Conservation (phyloP, 2,329 filamentous ascomycete genomes). For the Didymella sp. region DNA sequence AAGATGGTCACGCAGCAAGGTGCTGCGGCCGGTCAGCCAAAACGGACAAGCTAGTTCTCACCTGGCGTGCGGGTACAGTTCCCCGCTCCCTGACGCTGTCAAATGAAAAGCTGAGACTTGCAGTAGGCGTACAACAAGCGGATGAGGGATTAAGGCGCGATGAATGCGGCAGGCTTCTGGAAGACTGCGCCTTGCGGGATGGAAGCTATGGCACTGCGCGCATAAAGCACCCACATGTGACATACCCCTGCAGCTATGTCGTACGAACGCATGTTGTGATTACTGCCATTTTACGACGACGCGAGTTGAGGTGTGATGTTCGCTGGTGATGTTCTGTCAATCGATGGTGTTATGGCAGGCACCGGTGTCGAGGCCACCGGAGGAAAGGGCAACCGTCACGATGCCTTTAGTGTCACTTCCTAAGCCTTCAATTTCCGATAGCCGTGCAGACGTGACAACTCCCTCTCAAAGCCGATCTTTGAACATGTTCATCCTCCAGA, state of each 20-base stretch:
- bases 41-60: constrained; percentile 11
- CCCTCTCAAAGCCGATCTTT: background rate
- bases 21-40: constrained; percentile 18
- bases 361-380: constrained; percentile 4
- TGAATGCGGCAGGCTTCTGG: constrained; percentile 26
- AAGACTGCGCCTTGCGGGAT: constrained; percentile 19
- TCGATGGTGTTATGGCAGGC: background rate
- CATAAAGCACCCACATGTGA: constrained; percentile 7
- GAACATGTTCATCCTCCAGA: background rate
- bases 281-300: constrained; percentile 1
- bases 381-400: constrained; percentile 6
- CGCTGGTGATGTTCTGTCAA: background rate
- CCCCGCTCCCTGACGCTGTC: constrained; percentile 10
- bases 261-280: constrained; percentile 8
- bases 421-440: constrained; percentile 15
- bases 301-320: background rate
- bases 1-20: constrained; percentile 12
- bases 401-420: background rate
- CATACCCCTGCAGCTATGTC: constrained; percentile 12
- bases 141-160: constrained; percentile 15
- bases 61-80: constrained; percentile 9
- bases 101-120: constrained; percentile 3
- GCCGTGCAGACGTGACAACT: constrained; percentile 14
- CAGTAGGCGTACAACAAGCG: constrained; percentile 8
- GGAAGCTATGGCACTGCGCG: constrained; percentile 6